A percentile compares a stretch with the other conserved stretches of the same genome.
Conservation (phyloP, 257 asterid genomes). For the Primulina huaijiensis region DNA sequence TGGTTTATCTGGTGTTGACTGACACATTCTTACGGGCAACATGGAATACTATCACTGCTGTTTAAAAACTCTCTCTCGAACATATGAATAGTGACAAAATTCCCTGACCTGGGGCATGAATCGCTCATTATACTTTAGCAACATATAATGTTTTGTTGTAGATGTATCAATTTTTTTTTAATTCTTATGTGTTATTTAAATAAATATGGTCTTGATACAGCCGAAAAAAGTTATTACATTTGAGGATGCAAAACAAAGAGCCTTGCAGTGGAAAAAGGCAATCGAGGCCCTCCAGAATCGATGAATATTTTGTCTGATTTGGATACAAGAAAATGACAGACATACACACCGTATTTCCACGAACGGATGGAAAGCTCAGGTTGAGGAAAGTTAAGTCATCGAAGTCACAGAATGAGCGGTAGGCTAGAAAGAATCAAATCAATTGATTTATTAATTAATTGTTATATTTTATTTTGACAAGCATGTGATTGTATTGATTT, state of each 20-base stretch:
- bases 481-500: too few relatives aligned
- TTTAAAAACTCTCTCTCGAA: too few relatives aligned
- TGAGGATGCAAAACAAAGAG: constrained; percentile 94
- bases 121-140: background rate
- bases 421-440: too few relatives aligned
- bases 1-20: too few relatives aligned
- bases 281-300: constrained; percentile 88
- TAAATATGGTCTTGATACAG: constrained; percentile 40
- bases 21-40: too few relatives aligned
- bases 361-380: constrained; percentile 19
- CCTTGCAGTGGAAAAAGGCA: constrained; percentile 90
- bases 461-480: too few relatives aligned
- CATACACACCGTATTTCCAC: constrained; percentile 25
- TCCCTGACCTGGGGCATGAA: background rate
- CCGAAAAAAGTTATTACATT: constrained; percentile 81
- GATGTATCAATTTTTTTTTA: background rate
- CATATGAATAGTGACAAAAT: background rate
- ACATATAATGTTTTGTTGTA: background rate
- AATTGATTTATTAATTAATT: too few relatives aligned
- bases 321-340: background rate
- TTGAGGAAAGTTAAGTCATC: background rate
- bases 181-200: constrained; percentile 4
- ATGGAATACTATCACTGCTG: background rate
- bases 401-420: background rate
- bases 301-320: constrained; percentile 34